Percentiles rank a stretch among this genome's conserved stretches.
phyloP scores from a whole-genome alignment of 768 basidiomycete genomes.

The Nidularia pulvinata region DNA sequence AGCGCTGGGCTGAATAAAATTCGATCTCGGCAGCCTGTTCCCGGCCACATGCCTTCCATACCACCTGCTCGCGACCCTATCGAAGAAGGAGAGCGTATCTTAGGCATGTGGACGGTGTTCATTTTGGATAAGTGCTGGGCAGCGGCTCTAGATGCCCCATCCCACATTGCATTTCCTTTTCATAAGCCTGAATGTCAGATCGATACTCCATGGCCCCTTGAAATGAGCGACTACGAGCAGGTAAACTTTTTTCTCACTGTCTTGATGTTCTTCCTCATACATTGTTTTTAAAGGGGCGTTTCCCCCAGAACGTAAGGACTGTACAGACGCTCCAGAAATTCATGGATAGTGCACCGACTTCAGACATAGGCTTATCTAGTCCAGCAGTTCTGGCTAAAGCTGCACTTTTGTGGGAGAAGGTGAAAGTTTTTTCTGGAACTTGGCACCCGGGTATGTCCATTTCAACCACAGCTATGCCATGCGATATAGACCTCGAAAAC shows the following conservation, averaged over 20 bases:
- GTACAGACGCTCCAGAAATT: slow-evolving; percentile 16
- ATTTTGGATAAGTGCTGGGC: slow-evolving; percentile 37
- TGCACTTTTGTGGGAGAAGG: slow-evolving; percentile 31
- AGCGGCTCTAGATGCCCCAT: slow-evolving; percentile 34
- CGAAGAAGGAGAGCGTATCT: slow-evolving; percentile 35
- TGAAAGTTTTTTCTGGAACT: slow-evolving; percentile 18
- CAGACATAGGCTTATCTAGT: slow-evolving; percentile 15
- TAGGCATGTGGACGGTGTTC: slow-evolving; percentile 32
- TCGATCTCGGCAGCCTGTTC: slow-evolving; percentile 14
- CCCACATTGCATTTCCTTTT: slow-evolving; percentile 10
- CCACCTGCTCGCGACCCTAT: slow-evolving; percentile 18
- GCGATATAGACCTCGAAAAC: neutral
- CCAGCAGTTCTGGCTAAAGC: slow-evolving; percentile 18
- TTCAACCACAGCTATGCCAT: neutral
- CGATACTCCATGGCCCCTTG: slow-evolving; percentile 37
- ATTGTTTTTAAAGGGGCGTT: slow-evolving; percentile 8
- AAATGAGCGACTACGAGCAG: slow-evolving; percentile 29
- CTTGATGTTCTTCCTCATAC: neutral
- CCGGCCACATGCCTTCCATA: slow-evolving; percentile 27
- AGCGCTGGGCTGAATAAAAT: slow-evolving; percentile 37
- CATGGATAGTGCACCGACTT: slow-evolving; percentile 11
- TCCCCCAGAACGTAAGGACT: slow-evolving; percentile 14
- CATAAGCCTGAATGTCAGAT: slow-evolving; percentile 14
- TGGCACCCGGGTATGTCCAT: slow-evolving; percentile 22
- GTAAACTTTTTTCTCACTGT: slow-evolving; percentile 8